A percentile compares a stretch with the other conserved stretches of the same genome.
Evolutionary conservation across 768 basidiomycete species (phyloP).

Genomic region (Mycena leptocephala): DNA sequence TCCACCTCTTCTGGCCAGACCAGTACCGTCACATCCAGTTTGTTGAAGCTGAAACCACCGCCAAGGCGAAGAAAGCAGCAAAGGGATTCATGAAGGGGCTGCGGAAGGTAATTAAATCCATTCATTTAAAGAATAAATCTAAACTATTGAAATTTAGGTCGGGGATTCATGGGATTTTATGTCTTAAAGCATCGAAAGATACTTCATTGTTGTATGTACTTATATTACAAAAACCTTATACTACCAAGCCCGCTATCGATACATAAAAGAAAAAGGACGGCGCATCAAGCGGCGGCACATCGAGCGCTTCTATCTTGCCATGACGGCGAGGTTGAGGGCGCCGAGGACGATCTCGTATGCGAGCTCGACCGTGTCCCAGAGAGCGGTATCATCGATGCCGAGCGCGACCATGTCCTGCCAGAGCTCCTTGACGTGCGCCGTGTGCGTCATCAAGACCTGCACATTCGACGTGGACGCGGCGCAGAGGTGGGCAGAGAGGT

Average conservation of each 20-base stretch:
- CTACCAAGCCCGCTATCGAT: conserved; percentile 20
- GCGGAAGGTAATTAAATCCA: no score
- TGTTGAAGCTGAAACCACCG: conserved; percentile 5
- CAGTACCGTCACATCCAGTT: not conserved
- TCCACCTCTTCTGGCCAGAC: not conserved
- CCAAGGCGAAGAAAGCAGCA: conserved; percentile 24
- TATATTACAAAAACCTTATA: conserved; percentile 13
- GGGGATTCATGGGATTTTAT: conserved; percentile 31
- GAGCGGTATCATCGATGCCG: conserved; percentile 78
- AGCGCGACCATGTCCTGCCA: conserved; percentile 87
- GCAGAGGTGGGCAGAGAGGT: conserved; percentile 69
- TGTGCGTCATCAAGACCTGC: conserved; percentile 65
- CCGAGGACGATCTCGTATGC: conserved; percentile 85
- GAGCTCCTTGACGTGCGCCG: conserved; percentile 82
- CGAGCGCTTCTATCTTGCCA: conserved; percentile 18
- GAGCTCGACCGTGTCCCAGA: conserved; percentile 86
- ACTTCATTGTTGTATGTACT: conserved; percentile 11
- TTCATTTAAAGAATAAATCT: no score
- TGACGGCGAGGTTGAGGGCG: conserved; percentile 64
- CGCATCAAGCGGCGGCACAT: conserved; percentile 28
- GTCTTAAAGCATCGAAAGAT: conserved; percentile 3
- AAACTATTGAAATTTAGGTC: no score
- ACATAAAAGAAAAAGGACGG: not conserved
- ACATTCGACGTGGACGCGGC: conserved; percentile 62
- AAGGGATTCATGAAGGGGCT: conserved; percentile 34